Base-by-base conservation (phyloP, 2,329 filamentous ascomycete species). In the Epichloe sylvatica region DNA sequence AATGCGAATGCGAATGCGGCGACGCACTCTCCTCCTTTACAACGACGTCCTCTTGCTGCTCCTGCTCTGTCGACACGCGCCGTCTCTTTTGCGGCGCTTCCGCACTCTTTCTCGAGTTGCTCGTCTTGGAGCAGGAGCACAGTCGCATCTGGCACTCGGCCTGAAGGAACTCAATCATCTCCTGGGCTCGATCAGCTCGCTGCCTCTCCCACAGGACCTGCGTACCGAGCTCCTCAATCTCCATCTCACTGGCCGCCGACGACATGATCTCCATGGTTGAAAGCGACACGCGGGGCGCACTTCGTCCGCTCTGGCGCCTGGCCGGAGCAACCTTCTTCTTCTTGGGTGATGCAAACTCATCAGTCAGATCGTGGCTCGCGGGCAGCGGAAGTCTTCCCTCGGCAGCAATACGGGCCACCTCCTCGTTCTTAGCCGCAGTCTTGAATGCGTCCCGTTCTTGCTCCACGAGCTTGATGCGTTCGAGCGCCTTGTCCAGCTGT, bases 371-470 rank as follows among this genome's bases (percentile, higher is more conserved):
- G n/a, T 71, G 70, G 2, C 51, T 57, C 46, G 40, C 71, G 59
- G 84, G 83, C 12, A 87, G 67, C 3, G 84, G 80, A 49, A 88
- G 76, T 42, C 73, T 76, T 17, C 83, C 83, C 61, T 88, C 83
- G 21, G 83, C 80, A 3, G 84, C 83, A 48, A 88, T 82, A 46
- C 81, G 76, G 19, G 81, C 77, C 23, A 87, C 76, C 61, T 87
- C 83, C 59, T 88, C 83, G 57, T 84, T 84, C 66, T 84, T 76
- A 34, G 84, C 76, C 46, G 81, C 80, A 3, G 77, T 81, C 67
- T 84, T 86, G 60, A 86, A 76, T 3, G 83, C 79, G 62, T 88
- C 84, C 7, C 83, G 81, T 64, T 90, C 85, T 60, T 84, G 78
- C 60, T 88, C 83, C 15, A 84, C 72, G 34, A 83, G 67, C 61